phyloP scores from a whole-genome alignment of 345 rosid genomes.

The Heritiera littoralis region DNA sequence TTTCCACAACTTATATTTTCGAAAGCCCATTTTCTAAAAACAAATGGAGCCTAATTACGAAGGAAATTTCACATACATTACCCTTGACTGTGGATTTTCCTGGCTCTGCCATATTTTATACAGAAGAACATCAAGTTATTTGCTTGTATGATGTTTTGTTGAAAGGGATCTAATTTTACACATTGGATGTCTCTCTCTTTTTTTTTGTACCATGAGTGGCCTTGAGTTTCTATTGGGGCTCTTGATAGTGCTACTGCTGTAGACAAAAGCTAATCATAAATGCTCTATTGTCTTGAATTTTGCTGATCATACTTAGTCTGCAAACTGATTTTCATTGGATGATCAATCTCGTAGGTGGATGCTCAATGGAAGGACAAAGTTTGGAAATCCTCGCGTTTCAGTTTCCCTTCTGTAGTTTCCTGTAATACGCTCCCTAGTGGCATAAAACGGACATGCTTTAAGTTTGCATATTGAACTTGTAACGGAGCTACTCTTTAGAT shows the following conservation, averaged over 20 bases:
- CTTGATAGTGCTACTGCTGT: background rate
- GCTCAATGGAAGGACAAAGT: background rate
- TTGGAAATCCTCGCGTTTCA: background rate
- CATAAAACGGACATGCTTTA: background rate
- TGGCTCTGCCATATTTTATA: background rate
- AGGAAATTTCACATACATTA: background rate
- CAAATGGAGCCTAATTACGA: background rate
- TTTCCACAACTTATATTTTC: background rate
- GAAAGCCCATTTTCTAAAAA: background rate
- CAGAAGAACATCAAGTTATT: background rate
- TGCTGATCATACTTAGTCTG: background rate
- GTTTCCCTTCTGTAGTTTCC: background rate
- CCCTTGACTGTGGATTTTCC: background rate
- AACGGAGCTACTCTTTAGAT: background rate
- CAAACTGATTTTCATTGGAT: background rate
- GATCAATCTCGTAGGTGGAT: background rate
- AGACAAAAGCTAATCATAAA: background rate
- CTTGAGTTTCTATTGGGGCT: background rate
- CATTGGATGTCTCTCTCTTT: background rate
- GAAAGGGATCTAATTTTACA: background rate
- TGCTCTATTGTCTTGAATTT: background rate
- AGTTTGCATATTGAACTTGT: background rate
- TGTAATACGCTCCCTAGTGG: slow-evolving; percentile 4
- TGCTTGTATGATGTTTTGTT: background rate
- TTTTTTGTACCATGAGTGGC: background rate